A percentile compares a stretch with the other conserved stretches of the same genome.
These are phyloP conservation scores for Acacia pycnantha DNA, from an alignment of 331 rosid species.

Conservation along the genomic window DNA sequence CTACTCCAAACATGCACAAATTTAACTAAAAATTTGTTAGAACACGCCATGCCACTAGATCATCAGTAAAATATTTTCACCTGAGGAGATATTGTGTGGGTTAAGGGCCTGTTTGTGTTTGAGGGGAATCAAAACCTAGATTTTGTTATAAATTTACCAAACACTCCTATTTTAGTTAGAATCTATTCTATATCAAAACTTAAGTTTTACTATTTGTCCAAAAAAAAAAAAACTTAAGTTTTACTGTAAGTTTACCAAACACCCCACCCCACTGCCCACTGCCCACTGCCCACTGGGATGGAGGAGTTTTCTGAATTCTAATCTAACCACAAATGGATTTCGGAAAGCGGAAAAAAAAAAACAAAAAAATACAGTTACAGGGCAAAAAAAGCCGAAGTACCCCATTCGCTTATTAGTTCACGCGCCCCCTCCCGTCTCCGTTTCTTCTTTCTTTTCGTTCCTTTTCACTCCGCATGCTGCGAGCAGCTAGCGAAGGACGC, in stretches of 20 bases:
- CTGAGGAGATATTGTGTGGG: not conserved
- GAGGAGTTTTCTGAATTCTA: not conserved
- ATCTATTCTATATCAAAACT: no score
- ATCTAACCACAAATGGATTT: not conserved
- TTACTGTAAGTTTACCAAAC: no score
- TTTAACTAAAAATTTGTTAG: not conserved
- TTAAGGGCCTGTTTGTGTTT: no score
- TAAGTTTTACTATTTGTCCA: no score
- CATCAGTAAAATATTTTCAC: not conserved
- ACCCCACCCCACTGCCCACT: no score
- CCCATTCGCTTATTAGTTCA: not conserved
- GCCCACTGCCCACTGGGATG: not conserved
- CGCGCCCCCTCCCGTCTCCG: constrained; percentile 26
- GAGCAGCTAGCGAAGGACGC: constrained; percentile 17
- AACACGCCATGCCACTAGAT: not conserved
- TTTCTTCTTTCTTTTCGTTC: constrained; percentile 9
- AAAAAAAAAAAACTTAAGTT: no score
- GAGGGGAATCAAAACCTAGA: no score
- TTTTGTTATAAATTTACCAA: no score
- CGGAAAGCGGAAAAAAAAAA: not conserved
- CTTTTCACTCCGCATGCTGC: constrained; percentile 21
- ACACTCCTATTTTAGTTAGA: no score
- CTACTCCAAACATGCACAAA: no score
- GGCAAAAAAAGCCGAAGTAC: not conserved
- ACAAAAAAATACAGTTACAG: not conserved